Evolutionary conservation across 768 basidiomycete species (phyloP), one percentile per base, ranked within the genome.

Genomic region (Erythrobasidium yunnanense): DNA sequence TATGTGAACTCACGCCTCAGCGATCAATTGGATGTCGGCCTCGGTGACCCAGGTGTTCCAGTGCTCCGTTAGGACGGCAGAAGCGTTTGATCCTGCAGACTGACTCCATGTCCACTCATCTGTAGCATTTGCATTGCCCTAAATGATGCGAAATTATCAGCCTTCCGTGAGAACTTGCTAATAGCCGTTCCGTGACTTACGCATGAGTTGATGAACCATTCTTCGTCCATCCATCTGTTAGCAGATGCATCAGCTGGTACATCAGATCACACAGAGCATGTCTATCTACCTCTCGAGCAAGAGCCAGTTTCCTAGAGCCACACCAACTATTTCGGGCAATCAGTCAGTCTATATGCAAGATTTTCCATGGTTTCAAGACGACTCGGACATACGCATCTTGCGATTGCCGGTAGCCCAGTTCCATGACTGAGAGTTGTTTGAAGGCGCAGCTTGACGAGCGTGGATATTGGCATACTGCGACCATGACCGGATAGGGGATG

Each of bases 11-110:
- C n/a, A 42, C 4, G 34, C 34, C 50, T 70, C 35, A 38, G 65
- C 51, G 5, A 74, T 70, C 4, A 35, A 34, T 27, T 70, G 65
- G 47, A 74, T 70, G 66, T 79, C 78, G 49, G 72, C 73, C 60
- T 78, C 76, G 1, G 77, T 78, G 54, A 77, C 72, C 71, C 74
- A 78, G 35, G 72, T 75, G 53, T 77, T 70, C 71, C 74, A 76
- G 70, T 78, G 77, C 27, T 72, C 68, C 34, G 53, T 23, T 29
- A 78, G 70, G 0, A 71, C 74, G 2, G 66, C 54, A 22, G 51
- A 35, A 18, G 72, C 72, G 11, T 60, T 35, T 30, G 27, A 33
- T 4, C 67, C 67, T 1, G 45, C 23, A 3, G 23, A n/a, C 34
- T 62, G 6, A 3, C 18, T 17, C 22, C 30, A 68, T 34, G 67